phyloP scores from a whole-genome alignment of 805 yeast genomes.

The Metschnikowia baotianmanensis region DNA sequence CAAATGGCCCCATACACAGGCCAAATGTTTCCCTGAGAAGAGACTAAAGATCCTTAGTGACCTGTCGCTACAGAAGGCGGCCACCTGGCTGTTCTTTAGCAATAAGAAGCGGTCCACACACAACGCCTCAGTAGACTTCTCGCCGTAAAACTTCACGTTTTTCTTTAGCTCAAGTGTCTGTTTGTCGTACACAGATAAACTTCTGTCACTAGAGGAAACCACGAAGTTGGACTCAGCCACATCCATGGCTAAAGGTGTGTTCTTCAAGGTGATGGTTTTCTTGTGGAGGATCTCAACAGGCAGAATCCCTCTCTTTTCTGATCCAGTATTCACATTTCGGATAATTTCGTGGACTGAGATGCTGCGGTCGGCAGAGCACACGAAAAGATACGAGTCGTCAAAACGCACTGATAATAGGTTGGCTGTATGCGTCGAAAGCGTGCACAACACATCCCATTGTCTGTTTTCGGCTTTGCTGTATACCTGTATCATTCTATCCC shows the following conservation, averaged over 20 bases:
- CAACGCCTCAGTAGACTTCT: conserved; percentile 38
- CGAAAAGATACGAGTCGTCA: conserved; percentile 36
- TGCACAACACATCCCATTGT: conserved; percentile 55
- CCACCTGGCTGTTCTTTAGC: conserved; percentile 26
- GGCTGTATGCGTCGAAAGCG: conserved; percentile 58
- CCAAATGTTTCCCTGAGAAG: conserved; percentile 43
- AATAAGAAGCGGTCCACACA: conserved; percentile 44
- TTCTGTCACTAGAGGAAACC: conserved; percentile 53
- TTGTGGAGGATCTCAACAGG: conserved; percentile 30
- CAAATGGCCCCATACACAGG: conserved; percentile 55
- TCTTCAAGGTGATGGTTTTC: conserved; percentile 49
- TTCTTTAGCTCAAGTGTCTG: conserved; percentile 33
- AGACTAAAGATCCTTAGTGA: conserved; percentile 51
- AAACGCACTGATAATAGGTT: conserved; percentile 42
- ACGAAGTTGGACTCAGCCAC: conserved; percentile 40
- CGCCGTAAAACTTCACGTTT: conserved; percentile 41
- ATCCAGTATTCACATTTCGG: conserved; percentile 20
- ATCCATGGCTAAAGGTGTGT: conserved; percentile 47
- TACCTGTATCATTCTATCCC: conserved; percentile 65
- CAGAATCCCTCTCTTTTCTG: conserved; percentile 3
- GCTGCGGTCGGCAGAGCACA: conserved; percentile 62
- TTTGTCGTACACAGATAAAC: conserved; percentile 39
- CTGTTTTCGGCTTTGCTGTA: conserved; percentile 27
- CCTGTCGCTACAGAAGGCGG: conserved; percentile 54
- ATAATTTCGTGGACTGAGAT: conserved; percentile 49